Evolutionary conservation across 768 basidiomycete species (phyloP).

Genomic region (Candolleomyces aberdarensis): DNA sequence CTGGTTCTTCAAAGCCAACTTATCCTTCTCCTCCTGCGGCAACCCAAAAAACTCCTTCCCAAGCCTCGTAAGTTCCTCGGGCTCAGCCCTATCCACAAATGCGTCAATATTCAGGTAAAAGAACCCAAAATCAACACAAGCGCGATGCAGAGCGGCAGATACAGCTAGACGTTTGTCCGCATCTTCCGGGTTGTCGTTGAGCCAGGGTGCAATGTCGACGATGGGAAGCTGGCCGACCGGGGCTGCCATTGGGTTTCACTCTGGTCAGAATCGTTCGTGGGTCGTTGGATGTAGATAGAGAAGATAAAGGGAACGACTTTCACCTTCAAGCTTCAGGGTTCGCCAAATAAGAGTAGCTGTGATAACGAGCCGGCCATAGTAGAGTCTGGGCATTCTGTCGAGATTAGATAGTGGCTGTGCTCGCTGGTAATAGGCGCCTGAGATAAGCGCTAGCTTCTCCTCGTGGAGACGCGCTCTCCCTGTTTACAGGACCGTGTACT

Average conservation of each 20-base stretch:
- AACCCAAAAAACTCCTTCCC: conserved; percentile 72
- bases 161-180: conserved; percentile 40
- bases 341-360: background rate
- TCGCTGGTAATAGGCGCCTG: too few species aligned
- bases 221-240: conserved; percentile 49
- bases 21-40: conserved; percentile 77
- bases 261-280: background rate
- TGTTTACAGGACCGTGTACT: too few species aligned
- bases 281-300: too few species aligned
- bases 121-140: conserved; percentile 81
- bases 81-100: conserved; percentile 53
- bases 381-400: background rate
- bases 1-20: conserved; percentile 60
- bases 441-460: too few species aligned
- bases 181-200: conserved; percentile 32
- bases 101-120: conserved; percentile 79
- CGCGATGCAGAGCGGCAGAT: conserved; percentile 61
- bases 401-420: conserved; percentile 23
- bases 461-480: too few species aligned
- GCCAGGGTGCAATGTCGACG: conserved; percentile 69
- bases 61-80: conserved; percentile 60
- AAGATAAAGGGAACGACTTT: too few species aligned
- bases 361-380: background rate
- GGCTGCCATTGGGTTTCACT: background rate
- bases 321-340: background rate